Evolutionary conservation across 2,329 filamentous ascomycete genomes (phyloP), one percentile per base, ranked within the genome.

Genomic region (Fusarium coicis): DNA sequence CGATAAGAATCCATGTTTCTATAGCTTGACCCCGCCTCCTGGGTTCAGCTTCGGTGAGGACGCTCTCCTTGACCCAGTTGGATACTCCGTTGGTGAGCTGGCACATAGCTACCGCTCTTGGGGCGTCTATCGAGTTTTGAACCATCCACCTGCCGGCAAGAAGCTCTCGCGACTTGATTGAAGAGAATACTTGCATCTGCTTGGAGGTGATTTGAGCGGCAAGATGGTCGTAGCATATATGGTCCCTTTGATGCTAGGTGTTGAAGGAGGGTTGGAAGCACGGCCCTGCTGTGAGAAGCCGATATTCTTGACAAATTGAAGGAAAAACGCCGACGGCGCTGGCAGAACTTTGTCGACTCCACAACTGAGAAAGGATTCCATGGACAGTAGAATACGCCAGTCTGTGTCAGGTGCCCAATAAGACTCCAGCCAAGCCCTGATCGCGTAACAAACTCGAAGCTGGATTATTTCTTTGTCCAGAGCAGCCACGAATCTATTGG

Each of bases 241-340:
- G n/a, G n/a, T n/a, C 39, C 21, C 2, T n/a, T 42, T 15, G 7
- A 42, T 42, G 36, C 8, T 11, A 9, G 21, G 21, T n/a, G 12
- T 6, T 10, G 21, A 42, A 10, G 39, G 39, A n/a, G 39, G 6
- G 21, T 1, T 10, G 1, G 21, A 42, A 8, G 8, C 1, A 42
- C 9, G 21, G 15, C 9, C 39, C 39, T n/a, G 12, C 8, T 42
- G 39, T 10, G 9, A 3, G 36, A 37, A 19, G 8, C 16, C 21
- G 12, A n/a, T n/a, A 2, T 12, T n/a, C 21, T 15, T 42, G 14
- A 0, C 6, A 15, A n/a, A 5, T 4, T 11, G 3, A 2, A n/a
- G 39, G 12, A 42, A 12, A n/a, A 42, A 6, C 12, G 21, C 21
- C 8, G 21, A 42, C 3, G 4, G 15, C 5, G 12, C 8, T 1